These are phyloP conservation scores for Epichloe typhina DNA, from an alignment of 2,329 filamentous ascomycete genomes.

Conservation along the genomic window DNA sequence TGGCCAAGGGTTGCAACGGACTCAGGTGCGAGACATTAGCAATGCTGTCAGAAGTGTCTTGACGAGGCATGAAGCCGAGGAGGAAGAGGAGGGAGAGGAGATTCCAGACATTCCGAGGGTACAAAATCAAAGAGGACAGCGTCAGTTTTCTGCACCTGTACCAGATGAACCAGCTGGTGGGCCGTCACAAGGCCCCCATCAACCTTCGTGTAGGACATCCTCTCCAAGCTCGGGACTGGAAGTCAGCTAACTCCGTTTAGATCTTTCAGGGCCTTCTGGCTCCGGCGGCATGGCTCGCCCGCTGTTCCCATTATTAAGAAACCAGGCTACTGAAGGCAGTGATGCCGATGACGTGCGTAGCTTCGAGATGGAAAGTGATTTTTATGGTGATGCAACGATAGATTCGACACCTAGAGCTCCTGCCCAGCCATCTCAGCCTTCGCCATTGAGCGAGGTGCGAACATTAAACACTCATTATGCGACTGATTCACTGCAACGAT, in stretches of 20 bases:
- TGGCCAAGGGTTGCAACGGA: constrained; percentile 5
- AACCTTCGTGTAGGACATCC: constrained; percentile 3
- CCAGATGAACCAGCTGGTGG: constrained; percentile 11
- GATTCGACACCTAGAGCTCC: constrained; percentile 13
- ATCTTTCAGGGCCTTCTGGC: constrained; percentile 2
- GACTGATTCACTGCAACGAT: neutral
- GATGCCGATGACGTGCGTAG: constrained; percentile 21
- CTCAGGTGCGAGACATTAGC: constrained; percentile 13
- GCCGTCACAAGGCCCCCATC: neutral
- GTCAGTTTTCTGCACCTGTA: constrained; percentile 3
- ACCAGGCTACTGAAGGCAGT: constrained; percentile 8
- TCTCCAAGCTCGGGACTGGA: neutral
- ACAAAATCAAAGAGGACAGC: neutral
- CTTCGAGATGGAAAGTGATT: constrained; percentile 23
- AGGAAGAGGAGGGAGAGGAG: constrained; percentile 9
- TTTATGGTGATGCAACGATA: constrained; percentile 25
- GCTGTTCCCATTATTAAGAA: neutral
- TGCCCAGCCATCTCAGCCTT: neutral
- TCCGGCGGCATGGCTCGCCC: neutral
- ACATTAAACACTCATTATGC: neutral
- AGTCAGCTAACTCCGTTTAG: neutral
- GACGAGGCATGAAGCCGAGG: constrained; percentile 5
- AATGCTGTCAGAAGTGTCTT: constrained; percentile 18
- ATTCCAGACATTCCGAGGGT: neutral
- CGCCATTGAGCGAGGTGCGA: neutral